These are phyloP conservation scores for Typha latifolia DNA, from an alignment of 176 grass and related monocot species.

Conservation along the genomic window DNA sequence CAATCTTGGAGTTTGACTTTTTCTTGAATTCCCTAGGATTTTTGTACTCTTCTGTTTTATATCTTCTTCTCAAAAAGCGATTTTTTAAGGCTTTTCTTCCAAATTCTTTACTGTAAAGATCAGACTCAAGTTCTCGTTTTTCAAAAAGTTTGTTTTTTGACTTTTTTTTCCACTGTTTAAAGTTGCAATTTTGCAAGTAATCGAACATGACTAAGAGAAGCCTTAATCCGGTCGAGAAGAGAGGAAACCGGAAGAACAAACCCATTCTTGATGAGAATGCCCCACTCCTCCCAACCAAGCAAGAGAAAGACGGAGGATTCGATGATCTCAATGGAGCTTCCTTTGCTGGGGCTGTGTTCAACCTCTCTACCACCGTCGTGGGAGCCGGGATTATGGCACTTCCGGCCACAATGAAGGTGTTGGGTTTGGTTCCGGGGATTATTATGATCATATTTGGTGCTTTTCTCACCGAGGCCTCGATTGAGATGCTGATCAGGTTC, in stretches of 20 bases:
- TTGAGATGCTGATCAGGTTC: conserved; percentile 72
- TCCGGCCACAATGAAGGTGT: conserved; percentile 88
- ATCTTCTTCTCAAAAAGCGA: neutral
- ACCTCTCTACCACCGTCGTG: conserved; percentile 88
- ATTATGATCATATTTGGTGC: conserved; percentile 68
- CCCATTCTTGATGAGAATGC: conserved; percentile 36
- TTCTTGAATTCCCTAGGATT: neutral
- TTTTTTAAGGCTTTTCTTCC: neutral
- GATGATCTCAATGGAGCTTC: conserved; percentile 72
- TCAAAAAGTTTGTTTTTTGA: neutral
- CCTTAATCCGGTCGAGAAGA: conserved; percentile 17
- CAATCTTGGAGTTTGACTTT: neutral
- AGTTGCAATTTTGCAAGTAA: neutral
- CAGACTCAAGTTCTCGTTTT: neutral
- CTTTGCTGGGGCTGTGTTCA: conserved; percentile 78
- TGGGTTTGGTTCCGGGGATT: conserved; percentile 66
- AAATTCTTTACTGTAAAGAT: neutral
- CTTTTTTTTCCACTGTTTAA: neutral
- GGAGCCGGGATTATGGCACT: conserved; percentile 95
- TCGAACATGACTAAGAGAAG: conserved; percentile 32
- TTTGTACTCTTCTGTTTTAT: neutral
- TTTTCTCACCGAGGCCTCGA: conserved; percentile 76
- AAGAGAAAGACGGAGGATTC: conserved; percentile 17
- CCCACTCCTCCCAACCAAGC: conserved; percentile 59
- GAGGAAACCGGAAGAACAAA: conserved; percentile 25